A percentile compares a stretch with the other conserved stretches of the same genome.
Evolutionary conservation across 345 rosid species (phyloP).

Genomic region (Pistacia atlantica): DNA sequence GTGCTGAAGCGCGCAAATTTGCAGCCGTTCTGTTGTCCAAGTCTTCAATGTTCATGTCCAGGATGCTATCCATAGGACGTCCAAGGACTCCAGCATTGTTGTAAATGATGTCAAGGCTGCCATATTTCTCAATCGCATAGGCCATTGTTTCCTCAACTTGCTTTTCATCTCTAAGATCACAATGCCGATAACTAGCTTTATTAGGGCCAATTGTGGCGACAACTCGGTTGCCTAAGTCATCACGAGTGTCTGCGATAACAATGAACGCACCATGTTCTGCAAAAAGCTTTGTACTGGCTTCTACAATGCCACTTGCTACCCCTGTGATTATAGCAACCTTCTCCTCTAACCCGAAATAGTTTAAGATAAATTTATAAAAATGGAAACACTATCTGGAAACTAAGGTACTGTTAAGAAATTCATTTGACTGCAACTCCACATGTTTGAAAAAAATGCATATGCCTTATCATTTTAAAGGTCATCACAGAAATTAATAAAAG

Average conservation of each 20-base stretch:
- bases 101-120: neutral
- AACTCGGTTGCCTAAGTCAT: neutral
- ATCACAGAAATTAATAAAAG: no score
- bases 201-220: neutral
- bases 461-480: no score
- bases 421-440: no score
- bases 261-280: neutral
- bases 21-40: neutral
- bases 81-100: neutral
- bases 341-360: neutral
- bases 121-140: neutral
- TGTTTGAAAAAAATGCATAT: no score
- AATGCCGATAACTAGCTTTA: neutral
- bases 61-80: neutral
- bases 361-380: neutral
- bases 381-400: neutral
- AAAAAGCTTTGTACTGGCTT: neutral
- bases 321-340: neutral
- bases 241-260: neutral
- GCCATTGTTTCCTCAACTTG: neutral
- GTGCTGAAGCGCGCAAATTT: neutral
- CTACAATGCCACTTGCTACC: neutral
- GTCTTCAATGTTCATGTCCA: neutral
- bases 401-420: no score
- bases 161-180: neutral